Evolutionary conservation across 2,329 filamentous ascomycete genomes (phyloP).

Genomic region (Lachnellula willkommii): DNA sequence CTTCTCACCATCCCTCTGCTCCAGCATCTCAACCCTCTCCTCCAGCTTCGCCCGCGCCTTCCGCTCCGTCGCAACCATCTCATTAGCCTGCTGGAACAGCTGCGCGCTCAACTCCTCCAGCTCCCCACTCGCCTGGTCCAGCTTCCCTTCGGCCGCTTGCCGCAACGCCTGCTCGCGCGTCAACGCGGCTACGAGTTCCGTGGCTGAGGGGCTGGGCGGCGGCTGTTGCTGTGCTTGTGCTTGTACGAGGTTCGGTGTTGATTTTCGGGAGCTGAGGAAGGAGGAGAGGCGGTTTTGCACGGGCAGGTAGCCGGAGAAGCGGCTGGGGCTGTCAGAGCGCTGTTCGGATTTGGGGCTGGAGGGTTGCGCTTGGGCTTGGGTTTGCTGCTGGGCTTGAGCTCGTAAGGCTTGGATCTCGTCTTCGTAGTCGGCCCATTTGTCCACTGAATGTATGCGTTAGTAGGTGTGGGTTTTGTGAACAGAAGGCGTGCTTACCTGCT

Average conservation of each 20-base stretch:
- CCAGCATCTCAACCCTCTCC: slow-evolving; percentile 62
- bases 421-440: slow-evolving; percentile 73
- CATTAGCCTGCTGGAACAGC: slow-evolving; percentile 77
- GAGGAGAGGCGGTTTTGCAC: slow-evolving; percentile 35
- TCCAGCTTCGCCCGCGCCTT: slow-evolving; percentile 66
- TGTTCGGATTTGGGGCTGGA: slow-evolving; percentile 5
- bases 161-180: slow-evolving; percentile 62
- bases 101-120: slow-evolving; percentile 72
- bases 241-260: slow-evolving; percentile 36
- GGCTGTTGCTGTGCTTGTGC: slow-evolving; percentile 16
- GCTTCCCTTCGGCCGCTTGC: slow-evolving; percentile 61
- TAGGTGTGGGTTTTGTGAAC: not conserved
- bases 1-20: slow-evolving; percentile 67
- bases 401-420: slow-evolving; percentile 64
- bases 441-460: slow-evolving; percentile 37
- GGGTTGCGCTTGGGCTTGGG: slow-evolving; percentile 9
- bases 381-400: slow-evolving; percentile 27
- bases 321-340: slow-evolving; percentile 8
- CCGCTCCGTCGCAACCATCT: slow-evolving; percentile 78
- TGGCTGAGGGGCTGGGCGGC: slow-evolving; percentile 22
- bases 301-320: slow-evolving; percentile 26
- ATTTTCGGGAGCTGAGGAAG: slow-evolving; percentile 47
- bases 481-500: slow-evolving; percentile 40
- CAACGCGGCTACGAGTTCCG: slow-evolving; percentile 57
- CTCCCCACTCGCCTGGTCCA: slow-evolving; percentile 63